Evolutionary conservation across 306 rosid species (phyloP).

Genomic region (Sphenostylis stenocarpa): DNA sequence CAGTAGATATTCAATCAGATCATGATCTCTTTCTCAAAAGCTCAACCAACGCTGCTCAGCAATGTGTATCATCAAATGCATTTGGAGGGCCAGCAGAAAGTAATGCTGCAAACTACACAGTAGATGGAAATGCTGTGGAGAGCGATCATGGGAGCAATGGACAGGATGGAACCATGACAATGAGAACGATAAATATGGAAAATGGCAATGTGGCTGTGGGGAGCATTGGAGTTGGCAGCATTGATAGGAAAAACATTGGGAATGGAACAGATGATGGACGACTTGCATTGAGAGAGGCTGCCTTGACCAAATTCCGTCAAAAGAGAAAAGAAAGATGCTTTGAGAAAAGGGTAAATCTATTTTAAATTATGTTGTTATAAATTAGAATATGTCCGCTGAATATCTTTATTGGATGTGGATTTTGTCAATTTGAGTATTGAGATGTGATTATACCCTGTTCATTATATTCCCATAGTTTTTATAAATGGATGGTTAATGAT

Average conservation of each 20-base stretch:
- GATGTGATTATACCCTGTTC: background rate
- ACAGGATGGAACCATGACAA: conserved; percentile 46
- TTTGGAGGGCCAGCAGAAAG: conserved; percentile 45
- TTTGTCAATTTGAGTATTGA: background rate
- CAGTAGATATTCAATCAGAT: conserved; percentile 36
- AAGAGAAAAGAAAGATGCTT: conserved; percentile 83
- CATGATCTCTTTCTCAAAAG: conserved; percentile 36
- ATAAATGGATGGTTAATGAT: background rate
- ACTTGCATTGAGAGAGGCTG: conserved; percentile 66
- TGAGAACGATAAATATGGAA: conserved; percentile 33
- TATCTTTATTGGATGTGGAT: conserved; percentile 3
- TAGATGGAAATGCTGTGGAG: conserved; percentile 45
- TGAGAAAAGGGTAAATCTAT: conserved; percentile 68
- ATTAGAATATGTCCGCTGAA: conserved; percentile 13
- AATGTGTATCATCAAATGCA: conserved; percentile 45
- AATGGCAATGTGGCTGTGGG: conserved; percentile 42
- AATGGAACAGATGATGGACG: conserved; percentile 51
- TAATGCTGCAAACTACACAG: conserved; percentile 37
- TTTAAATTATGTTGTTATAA: background rate
- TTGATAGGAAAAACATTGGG: conserved; percentile 36
- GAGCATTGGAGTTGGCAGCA: conserved; percentile 35
- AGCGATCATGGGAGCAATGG: conserved; percentile 54
- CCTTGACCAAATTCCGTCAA: conserved; percentile 65
- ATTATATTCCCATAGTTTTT: background rate
- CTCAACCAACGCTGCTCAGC: conserved; percentile 38